Percentiles rank a stretch among this genome's conserved stretches.
Conservation (phyloP, 192 early-diverging fungal genomes). For the Linnemannia zychae region DNA sequence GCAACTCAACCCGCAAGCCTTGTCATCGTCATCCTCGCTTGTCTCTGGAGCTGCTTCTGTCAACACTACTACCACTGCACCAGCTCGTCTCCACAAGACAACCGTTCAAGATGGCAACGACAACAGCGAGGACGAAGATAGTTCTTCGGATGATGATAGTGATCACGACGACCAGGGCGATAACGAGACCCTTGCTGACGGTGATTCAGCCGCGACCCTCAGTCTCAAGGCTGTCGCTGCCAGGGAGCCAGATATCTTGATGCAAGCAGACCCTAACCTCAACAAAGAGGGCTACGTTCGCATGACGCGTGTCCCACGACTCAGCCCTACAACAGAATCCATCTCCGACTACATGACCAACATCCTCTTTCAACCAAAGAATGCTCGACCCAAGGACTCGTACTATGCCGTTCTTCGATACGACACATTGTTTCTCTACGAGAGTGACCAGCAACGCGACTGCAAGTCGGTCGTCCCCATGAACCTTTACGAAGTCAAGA, state of each 20-base stretch:
- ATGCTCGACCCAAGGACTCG: conserved; percentile 61
- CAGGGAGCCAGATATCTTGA: conserved; percentile 36
- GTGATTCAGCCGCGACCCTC: conserved; percentile 3
- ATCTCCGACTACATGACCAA: conserved; percentile 55
- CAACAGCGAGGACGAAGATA: not conserved
- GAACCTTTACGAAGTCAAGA: conserved; percentile 73
- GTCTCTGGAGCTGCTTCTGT: not conserved
- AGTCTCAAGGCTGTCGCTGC: not conserved
- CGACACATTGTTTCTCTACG: conserved; percentile 85
- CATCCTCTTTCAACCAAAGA: conserved; percentile 55
- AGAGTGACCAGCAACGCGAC: conserved; percentile 78
- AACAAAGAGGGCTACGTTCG: conserved; percentile 54
- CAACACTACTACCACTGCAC: conserved; percentile 1
- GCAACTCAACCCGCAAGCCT: not conserved
- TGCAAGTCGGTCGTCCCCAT: conserved; percentile 80
- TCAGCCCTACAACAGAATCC: conserved; percentile 43
- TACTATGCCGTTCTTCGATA: conserved; percentile 81
- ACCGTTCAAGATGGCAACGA: not conserved
- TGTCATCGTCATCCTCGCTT: conserved; percentile 1
- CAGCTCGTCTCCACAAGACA: not conserved
- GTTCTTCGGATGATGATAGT: not conserved
- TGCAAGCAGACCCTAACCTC: conserved; percentile 48
- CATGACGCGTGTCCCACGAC: conserved; percentile 52
- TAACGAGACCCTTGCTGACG: not conserved
- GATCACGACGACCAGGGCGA: conserved; percentile 20